phyloP scores from a whole-genome alignment of 2,329 filamentous ascomycete genomes.

The Xylaria sp. region DNA sequence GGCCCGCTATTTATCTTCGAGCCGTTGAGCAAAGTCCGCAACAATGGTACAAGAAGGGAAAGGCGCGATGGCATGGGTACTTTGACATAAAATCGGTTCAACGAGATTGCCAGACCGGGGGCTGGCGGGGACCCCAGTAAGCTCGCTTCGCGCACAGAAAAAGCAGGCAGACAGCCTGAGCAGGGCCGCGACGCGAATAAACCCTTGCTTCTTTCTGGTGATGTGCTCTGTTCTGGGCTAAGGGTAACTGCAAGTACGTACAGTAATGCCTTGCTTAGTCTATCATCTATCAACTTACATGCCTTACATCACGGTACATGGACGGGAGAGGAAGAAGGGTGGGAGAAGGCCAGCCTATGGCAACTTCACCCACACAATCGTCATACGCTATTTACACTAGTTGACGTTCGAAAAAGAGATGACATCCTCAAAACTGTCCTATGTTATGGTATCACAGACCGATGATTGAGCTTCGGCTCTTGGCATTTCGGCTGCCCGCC shows the following conservation, averaged over 20 bases:
- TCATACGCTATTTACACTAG: conserved; percentile 4
- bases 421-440: conserved; percentile 12
- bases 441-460: conserved; percentile 10
- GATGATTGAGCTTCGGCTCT: conserved; percentile 8
- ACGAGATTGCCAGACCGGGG: conserved; percentile 58
- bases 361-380: conserved; percentile 2
- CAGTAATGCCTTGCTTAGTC: conserved; percentile 34
- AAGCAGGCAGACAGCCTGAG: conserved; percentile 39
- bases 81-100: conserved; percentile 56
- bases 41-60: conserved; percentile 53
- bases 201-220: conserved; percentile 36
- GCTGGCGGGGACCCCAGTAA: conserved; percentile 51
- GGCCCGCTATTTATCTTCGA: conserved; percentile 59
- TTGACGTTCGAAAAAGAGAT: conserved; percentile 21
- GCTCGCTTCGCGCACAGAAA: conserved; percentile 53
- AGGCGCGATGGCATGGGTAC: conserved; percentile 51
- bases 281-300: conserved; percentile 4
- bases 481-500: conserved; percentile 24
- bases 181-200: conserved; percentile 29
- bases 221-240: conserved; percentile 30
- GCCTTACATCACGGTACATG: background rate
- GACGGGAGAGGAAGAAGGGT: conserved; percentile 19
- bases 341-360: conserved; percentile 18
- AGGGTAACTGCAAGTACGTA: conserved; percentile 25
- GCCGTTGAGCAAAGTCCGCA: conserved; percentile 58